A percentile compares a stretch with the other conserved stretches of the same genome.
phyloP scores from a whole-genome alignment of 306 rosid species.

The Cicer pinnatifidum region DNA sequence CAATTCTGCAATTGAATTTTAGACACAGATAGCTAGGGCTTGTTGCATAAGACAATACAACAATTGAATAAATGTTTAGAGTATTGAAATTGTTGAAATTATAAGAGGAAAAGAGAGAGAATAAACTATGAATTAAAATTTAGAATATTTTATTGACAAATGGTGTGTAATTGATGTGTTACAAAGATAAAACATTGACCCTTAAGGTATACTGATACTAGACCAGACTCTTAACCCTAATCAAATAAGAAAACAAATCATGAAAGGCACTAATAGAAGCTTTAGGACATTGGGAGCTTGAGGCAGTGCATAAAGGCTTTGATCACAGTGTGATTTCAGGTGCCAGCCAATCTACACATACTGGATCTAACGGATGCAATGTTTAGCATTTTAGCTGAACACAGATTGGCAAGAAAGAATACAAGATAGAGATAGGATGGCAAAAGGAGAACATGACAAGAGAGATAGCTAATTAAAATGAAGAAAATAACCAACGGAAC shows the following conservation, averaged over 20 bases:
- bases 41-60: background rate
- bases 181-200: background rate
- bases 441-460: constrained; percentile 7
- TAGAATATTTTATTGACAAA: background rate
- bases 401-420: background rate
- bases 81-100: background rate
- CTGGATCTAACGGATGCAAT: background rate
- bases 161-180: background rate
- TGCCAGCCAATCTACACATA: background rate
- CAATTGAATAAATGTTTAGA: background rate
- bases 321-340: background rate
- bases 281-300: background rate
- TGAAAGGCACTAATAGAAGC: background rate
- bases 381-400: background rate
- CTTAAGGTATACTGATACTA: background rate
- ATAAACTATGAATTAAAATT: background rate
- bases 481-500: background rate
- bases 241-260: background rate
- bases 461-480: background rate
- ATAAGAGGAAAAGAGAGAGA: constrained; percentile 13
- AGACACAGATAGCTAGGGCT: constrained; percentile 20
- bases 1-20: constrained; percentile 11
- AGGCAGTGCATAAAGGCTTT: background rate
- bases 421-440: background rate
- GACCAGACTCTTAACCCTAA: background rate